These are phyloP conservation scores for Picea glauca DNA, from an alignment of 75 land plant species.

Conservation along the genomic window DNA sequence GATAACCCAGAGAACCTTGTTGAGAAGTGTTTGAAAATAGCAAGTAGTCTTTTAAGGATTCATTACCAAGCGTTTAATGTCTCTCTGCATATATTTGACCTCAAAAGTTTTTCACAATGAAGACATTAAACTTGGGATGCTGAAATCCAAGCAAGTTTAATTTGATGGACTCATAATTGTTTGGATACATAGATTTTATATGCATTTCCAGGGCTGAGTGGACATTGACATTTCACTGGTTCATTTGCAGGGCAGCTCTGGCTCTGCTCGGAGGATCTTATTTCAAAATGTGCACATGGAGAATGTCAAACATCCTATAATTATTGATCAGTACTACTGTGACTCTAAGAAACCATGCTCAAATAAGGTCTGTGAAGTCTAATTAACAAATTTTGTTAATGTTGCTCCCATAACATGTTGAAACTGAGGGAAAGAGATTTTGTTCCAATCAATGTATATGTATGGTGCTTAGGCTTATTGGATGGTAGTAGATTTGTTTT, in stretches of 20 bases:
- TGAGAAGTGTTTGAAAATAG: too few species aligned
- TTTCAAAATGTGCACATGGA: conserved; percentile 77
- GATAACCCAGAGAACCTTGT: too few species aligned
- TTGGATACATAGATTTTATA: too few species aligned
- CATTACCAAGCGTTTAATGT: too few species aligned
- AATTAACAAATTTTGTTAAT: background rate
- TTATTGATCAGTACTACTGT: conserved; percentile 94
- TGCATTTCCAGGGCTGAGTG: too few species aligned
- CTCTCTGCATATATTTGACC: too few species aligned
- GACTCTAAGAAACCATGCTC: conserved; percentile 61
- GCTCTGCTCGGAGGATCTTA: conserved; percentile 51
- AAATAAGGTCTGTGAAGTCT: conserved; percentile 35
- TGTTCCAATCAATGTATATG: background rate
- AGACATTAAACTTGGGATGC: too few species aligned
- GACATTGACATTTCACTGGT: too few species aligned
- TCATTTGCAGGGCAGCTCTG: conserved; percentile 72
- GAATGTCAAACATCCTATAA: conserved; percentile 75
- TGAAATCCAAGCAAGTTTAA: too few species aligned
- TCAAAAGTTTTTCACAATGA: too few species aligned
- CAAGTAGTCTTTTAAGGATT: too few species aligned
- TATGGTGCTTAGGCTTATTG: background rate
- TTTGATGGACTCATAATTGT: too few species aligned
- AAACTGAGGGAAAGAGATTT: background rate
- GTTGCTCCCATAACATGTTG: background rate
- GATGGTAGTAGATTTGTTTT: background rate